A percentile compares a stretch with the other conserved stretches of the same genome.
phyloP scores from a whole-genome alignment of 495 filamentous ascomycete species.

The Aspergillus egyptiacus region DNA sequence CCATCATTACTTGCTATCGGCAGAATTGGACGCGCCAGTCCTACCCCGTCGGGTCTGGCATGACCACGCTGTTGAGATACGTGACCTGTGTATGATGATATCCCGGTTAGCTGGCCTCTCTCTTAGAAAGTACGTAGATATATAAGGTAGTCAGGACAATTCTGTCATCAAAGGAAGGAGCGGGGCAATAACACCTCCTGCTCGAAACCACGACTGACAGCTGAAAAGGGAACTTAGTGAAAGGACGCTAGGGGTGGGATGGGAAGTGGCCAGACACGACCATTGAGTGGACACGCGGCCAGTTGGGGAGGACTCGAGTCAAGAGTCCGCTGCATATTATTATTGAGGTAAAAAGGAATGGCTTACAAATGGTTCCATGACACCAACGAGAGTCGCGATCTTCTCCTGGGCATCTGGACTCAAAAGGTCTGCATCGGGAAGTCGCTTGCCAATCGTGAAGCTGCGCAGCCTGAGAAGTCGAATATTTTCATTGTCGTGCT shows the following conservation, averaged over 20 bases:
- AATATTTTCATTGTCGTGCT: conserved; percentile 65
- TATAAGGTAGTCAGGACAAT: background rate
- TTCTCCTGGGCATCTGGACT: conserved; percentile 45
- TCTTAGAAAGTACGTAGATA: conserved; percentile 2
- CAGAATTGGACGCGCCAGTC: conserved; percentile 13
- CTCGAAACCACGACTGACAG: conserved; percentile 20
- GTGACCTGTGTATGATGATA: conserved; percentile 42
- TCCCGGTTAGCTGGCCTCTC: conserved; percentile 23
- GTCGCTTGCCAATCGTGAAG: conserved; percentile 61
- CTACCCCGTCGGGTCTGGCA: conserved; percentile 47
- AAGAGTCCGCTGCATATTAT: conserved; percentile 18
- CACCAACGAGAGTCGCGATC: conserved; percentile 48
- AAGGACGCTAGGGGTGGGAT: conserved; percentile 12
- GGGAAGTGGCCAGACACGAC: conserved; percentile 1
- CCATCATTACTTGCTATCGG: conserved; percentile 7
- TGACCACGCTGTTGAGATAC: conserved; percentile 58
- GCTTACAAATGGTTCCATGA: conserved; percentile 63
- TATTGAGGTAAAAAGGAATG: conserved; percentile 13
- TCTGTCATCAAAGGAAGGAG: conserved; percentile 9
- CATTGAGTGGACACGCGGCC: conserved; percentile 29
- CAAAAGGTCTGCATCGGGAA: conserved; percentile 53
- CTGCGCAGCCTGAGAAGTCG: conserved; percentile 68
- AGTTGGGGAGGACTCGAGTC: conserved; percentile 24
- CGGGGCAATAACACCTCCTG: conserved; percentile 17
- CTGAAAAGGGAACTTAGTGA: conserved; percentile 16